These are phyloP conservation scores for Apiotrichum porosum DNA, from an alignment of 1,284 basidiomycete species.

Conservation along the genomic window DNA sequence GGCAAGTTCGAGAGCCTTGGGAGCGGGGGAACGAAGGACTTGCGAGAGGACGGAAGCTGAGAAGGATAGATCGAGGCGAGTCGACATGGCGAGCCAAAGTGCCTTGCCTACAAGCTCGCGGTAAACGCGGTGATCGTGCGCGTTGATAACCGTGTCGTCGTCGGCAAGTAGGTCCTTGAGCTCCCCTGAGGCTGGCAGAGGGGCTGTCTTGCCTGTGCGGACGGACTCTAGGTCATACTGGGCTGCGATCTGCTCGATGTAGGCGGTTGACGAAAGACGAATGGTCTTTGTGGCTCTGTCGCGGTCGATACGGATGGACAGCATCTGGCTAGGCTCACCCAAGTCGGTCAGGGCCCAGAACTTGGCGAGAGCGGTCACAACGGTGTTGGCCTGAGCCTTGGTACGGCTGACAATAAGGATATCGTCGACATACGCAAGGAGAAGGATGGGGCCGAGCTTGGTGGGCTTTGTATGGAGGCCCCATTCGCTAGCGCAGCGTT, in stretches of 20 bases:
- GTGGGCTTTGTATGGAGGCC: constrained; percentile 40
- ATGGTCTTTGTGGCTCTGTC: constrained; percentile 33
- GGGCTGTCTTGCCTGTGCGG: constrained; percentile 8
- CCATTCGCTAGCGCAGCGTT: constrained; percentile 33
- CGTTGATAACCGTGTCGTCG: not conserved
- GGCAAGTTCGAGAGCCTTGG: constrained; percentile 48
- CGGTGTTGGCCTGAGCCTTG: not conserved
- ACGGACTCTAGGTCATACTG: constrained; percentile 28
- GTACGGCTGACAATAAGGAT: constrained; percentile 11
- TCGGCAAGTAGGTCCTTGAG: not conserved
- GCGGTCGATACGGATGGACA: constrained; percentile 32
- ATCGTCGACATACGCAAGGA: constrained; percentile 19
- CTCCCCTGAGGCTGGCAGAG: constrained; percentile 1
- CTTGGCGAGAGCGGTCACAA: constrained; percentile 21
- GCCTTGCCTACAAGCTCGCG: constrained; percentile 27
- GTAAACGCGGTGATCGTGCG: constrained; percentile 8
- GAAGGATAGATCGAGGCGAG: constrained; percentile 32
- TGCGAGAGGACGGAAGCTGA: constrained; percentile 26
- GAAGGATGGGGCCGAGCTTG: constrained; percentile 3
- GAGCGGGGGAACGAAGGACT: constrained; percentile 13
- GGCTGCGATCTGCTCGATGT: constrained; percentile 46
- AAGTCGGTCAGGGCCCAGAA: constrained; percentile 27
- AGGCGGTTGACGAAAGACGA: constrained; percentile 46
- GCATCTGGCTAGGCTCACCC: constrained; percentile 27
- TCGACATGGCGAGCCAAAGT: constrained; percentile 24